A percentile compares a stretch with the other conserved stretches of the same genome.
Conservation (phyloP, 2,329 filamentous ascomycete species). For the Torrubiella hemipterigena region DNA sequence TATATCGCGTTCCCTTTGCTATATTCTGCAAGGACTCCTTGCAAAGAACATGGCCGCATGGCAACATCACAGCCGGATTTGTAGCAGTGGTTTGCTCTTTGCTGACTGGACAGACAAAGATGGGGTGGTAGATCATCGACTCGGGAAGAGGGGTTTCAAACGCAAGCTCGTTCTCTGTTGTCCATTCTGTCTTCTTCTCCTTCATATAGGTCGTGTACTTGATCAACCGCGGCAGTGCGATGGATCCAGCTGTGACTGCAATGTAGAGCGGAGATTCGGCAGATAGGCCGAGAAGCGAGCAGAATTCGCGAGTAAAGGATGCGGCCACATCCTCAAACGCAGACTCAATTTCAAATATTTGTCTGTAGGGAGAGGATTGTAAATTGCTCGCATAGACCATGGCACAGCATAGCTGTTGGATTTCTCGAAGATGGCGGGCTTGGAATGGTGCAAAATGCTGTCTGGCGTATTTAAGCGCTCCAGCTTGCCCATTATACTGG, state of each 20-base stretch:
- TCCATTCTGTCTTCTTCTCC: conserved; percentile 89
- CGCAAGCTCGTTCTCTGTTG: conserved; percentile 77
- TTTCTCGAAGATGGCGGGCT: conserved; percentile 62
- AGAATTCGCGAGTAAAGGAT: conserved; percentile 93
- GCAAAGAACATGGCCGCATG: conserved; percentile 89
- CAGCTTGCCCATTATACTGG: conserved; percentile 39
- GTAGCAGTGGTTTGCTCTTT: conserved; percentile 90
- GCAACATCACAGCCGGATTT: conserved; percentile 95
- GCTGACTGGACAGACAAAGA: conserved; percentile 94
- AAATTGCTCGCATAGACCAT: conserved; percentile 73
- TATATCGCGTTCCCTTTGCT: conserved; percentile 70
- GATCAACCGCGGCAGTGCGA: conserved; percentile 77
- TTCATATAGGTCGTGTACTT: conserved; percentile 84
- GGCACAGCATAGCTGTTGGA: conserved; percentile 69
- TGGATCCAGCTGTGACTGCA: conserved; percentile 81
- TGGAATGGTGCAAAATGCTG: conserved; percentile 64
- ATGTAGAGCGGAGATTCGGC: conserved; percentile 90
- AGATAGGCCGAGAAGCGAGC: conserved; percentile 76
- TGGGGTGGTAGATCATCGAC: conserved; percentile 72
- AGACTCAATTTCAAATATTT: conserved; percentile 61
- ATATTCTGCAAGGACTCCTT: conserved; percentile 71
- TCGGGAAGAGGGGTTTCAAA: conserved; percentile 54
- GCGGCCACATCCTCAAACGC: conserved; percentile 74
- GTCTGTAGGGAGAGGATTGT: conserved; percentile 61
- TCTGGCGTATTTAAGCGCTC: conserved; percentile 66